Conservation (phyloP, 2,329 filamentous ascomycete genomes). For the Colletotrichum echinochloae region DNA sequence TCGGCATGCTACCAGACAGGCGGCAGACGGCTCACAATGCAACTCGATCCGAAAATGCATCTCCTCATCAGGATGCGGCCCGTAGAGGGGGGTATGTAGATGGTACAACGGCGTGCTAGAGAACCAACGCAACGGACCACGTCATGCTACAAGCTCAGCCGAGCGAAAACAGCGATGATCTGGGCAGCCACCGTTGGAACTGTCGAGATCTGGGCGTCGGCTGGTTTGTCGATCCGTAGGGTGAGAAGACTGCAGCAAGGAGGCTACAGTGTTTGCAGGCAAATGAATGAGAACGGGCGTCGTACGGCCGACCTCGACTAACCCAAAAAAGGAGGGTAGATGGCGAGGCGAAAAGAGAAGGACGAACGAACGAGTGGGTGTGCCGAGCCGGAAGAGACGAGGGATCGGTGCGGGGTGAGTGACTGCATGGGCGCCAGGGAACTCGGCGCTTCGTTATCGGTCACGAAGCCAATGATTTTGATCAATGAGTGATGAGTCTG, state of each 20-base stretch:
- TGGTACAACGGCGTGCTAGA: constrained; percentile 10
- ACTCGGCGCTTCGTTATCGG: constrained; percentile 18
- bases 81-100: constrained; percentile 6
- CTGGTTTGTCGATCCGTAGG: constrained; percentile 8
- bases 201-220: neutral
- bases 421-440: constrained; percentile 5
- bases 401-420: constrained; percentile 10
- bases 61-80: neutral
- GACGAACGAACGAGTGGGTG: neutral
- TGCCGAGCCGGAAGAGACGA: constrained; percentile 3
- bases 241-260: constrained; percentile 8
- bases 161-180: constrained; percentile 2
- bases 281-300: constrained; percentile 8
- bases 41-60: neutral
- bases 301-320: constrained; percentile 22
- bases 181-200: constrained; percentile 16
- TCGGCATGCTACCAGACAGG: neutral
- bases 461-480: neutral
- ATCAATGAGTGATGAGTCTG: constrained; percentile 10
- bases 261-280: constrained; percentile 29
- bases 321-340: neutral
- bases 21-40: neutral
- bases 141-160: constrained; percentile 13
- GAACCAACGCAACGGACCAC: neutral
- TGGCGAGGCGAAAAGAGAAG: neutral